Evolutionary conservation across 1,139 yeast genomes (phyloP).

Genomic region (Sugiyamaella sp.): DNA sequence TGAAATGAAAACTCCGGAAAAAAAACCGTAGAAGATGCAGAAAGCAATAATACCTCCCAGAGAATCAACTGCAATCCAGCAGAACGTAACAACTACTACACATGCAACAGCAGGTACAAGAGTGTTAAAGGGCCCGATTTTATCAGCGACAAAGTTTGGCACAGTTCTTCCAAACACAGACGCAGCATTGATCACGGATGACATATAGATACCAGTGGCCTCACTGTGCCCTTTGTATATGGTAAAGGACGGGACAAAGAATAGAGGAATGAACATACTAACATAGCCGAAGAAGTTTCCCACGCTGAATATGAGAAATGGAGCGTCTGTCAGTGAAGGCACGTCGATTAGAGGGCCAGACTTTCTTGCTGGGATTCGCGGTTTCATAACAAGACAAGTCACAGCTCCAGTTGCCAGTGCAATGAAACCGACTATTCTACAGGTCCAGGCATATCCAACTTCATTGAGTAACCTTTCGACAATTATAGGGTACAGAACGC

Average conservation of each 20-base stretch:
- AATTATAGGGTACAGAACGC: constrained; percentile 40
- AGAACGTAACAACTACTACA: constrained; percentile 32
- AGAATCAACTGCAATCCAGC: constrained; percentile 48
- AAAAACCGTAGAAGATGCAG: constrained; percentile 53
- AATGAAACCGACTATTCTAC: constrained; percentile 39
- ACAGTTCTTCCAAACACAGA: constrained; percentile 52
- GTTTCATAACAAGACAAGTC: constrained; percentile 28
- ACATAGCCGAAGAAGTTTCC: constrained; percentile 39
- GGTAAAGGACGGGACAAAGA: constrained; percentile 40
- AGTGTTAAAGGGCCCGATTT: constrained; percentile 50
- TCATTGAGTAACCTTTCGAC: constrained; percentile 34
- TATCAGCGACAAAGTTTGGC: constrained; percentile 52
- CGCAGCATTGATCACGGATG: constrained; percentile 55
- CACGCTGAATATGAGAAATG: constrained; percentile 35
- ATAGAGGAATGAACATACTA: constrained; percentile 42
- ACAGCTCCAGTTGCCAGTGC: constrained; percentile 27
- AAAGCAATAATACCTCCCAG: constrained; percentile 47
- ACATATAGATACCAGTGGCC: constrained; percentile 36
- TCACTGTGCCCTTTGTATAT: constrained; percentile 28
- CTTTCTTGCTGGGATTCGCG: constrained; percentile 37
- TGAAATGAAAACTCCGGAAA: constrained; percentile 49
- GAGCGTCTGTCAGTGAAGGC: constrained; percentile 37
- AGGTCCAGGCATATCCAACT: constrained; percentile 43
- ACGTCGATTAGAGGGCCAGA: constrained; percentile 35
- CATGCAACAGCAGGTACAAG: constrained; percentile 38